Evolutionary conservation across 306 rosid species (phyloP), one percentile per base, ranked within the genome.

Genomic region (Abrus pulchellus): DNA sequence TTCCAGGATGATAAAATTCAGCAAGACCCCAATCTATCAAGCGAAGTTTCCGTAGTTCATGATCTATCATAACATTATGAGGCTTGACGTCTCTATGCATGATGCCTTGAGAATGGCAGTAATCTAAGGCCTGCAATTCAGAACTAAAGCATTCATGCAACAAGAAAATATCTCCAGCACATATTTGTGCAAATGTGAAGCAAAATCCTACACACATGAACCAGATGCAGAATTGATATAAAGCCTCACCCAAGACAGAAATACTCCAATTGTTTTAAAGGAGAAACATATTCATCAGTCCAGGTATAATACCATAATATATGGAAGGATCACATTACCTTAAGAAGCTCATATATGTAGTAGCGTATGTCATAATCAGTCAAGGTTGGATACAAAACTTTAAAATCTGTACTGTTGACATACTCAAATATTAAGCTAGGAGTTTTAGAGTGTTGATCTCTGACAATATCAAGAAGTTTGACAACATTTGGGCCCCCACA

Each of bases 21-120:
- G 97, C 97, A 53, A 91, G 97, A 71, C 97, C 97, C 97, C 96
- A 93, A 71, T 93, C 97, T 87, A 93, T 93, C 89, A 93, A 72
- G 84, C 96, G 97, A 48, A 93, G 97, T 84, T 93, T 93, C 33
- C 94, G 94, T 82, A 91, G 82, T 78, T 93, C 96, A 65, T 91
- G 97, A 87, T 93, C 97, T 69, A 93, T 93, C 97, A 93, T 93
- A 68, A 93, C 96, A 85, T 93, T 93, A 86, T 93, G 97, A 80
- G 97, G 97, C 85, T 90, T 93, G 34, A 93, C 97, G 82, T 92
- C 97, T 80, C 97, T 88, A 83, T 93, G 97, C 96, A 93, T 93
- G 72, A 93, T 93, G 84, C 97, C 96, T 79, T 90, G 97, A 34
- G 97, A 93, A 88, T 93, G 97, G 77, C 97, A 90, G 89, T 89